phyloP scores from a whole-genome alignment of 1,284 basidiomycete genomes.

The Pseudozyma thailandica region DNA sequence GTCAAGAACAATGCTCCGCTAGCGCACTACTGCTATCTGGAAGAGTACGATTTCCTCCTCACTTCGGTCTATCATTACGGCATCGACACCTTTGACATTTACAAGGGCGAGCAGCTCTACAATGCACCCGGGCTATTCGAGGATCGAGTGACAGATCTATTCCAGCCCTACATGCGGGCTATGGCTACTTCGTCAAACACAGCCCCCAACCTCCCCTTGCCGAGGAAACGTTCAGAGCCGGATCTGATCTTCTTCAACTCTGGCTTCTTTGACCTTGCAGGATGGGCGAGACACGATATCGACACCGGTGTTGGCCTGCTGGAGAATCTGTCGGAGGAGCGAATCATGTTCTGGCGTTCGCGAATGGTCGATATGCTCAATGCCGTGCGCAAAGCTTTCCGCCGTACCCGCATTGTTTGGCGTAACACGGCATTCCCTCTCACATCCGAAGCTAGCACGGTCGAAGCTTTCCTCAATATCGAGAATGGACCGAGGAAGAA shows the following conservation, averaged over 20 bases:
- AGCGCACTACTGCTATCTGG: slow-evolving; percentile 69
- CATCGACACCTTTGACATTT: slow-evolving; percentile 67
- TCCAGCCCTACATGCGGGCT: slow-evolving; percentile 59
- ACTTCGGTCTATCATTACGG: slow-evolving; percentile 69
- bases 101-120: slow-evolving; percentile 65
- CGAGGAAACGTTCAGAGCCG: slow-evolving; percentile 58
- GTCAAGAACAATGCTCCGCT: slow-evolving; percentile 60
- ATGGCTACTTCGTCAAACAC: slow-evolving; percentile 24
- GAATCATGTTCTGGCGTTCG: slow-evolving; percentile 67
- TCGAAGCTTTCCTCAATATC: slow-evolving; percentile 54
- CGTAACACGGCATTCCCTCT: slow-evolving; percentile 50
- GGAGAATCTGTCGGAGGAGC: slow-evolving; percentile 61
- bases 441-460: slow-evolving; percentile 43
- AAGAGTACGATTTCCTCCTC: slow-evolving; percentile 67
- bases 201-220: slow-evolving; percentile 40
- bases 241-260: slow-evolving; percentile 68
- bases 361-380: slow-evolving; percentile 63
- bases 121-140: slow-evolving; percentile 67
- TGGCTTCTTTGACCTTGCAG: slow-evolving; percentile 68
- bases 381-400: slow-evolving; percentile 29
- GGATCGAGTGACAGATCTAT: slow-evolving; percentile 66
- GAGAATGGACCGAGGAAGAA: slow-evolving; percentile 42
- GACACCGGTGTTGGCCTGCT: slow-evolving; percentile 50
- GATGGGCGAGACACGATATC: slow-evolving; percentile 68
- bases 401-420: slow-evolving; percentile 52